These are phyloP conservation scores for Avena atlantica DNA, from an alignment of 176 grass and related monocot genomes.

Conservation along the genomic window DNA sequence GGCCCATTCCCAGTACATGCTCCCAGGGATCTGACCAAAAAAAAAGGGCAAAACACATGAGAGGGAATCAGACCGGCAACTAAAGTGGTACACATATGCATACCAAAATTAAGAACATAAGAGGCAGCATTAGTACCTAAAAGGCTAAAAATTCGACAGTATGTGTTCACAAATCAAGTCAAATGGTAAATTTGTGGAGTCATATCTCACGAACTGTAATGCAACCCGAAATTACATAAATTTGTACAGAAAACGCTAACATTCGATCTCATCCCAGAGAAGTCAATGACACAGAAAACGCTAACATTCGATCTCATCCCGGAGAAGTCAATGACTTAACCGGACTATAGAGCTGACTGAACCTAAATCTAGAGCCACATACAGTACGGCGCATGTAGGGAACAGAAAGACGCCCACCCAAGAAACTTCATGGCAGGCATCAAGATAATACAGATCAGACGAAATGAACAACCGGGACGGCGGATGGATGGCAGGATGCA, in stretches of 20 bases:
- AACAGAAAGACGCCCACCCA: not conserved
- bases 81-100: not conserved
- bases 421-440: not conserved
- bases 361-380: constrained; percentile 34
- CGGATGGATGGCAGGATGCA: not conserved
- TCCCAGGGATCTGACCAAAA: constrained; percentile 86
- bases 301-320: not conserved
- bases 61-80: not conserved
- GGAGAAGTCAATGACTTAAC: not conserved
- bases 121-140: not conserved
- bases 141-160: not conserved
- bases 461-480: not conserved
- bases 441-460: constrained; percentile 4
- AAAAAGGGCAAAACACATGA: constrained; percentile 17
- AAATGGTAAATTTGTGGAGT: constrained; percentile 1
- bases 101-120: not conserved
- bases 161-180: constrained; percentile 19
- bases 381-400: constrained; percentile 18
- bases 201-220: not conserved
- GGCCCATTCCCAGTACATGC: constrained; percentile 88
- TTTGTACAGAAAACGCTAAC: not conserved
- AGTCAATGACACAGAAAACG: not conserved
- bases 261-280: not conserved
- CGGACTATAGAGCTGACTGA: not conserved
- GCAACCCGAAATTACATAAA: not conserved